phyloP scores from a whole-genome alignment of 495 filamentous ascomycete genomes.

The Tuber borchii region DNA sequence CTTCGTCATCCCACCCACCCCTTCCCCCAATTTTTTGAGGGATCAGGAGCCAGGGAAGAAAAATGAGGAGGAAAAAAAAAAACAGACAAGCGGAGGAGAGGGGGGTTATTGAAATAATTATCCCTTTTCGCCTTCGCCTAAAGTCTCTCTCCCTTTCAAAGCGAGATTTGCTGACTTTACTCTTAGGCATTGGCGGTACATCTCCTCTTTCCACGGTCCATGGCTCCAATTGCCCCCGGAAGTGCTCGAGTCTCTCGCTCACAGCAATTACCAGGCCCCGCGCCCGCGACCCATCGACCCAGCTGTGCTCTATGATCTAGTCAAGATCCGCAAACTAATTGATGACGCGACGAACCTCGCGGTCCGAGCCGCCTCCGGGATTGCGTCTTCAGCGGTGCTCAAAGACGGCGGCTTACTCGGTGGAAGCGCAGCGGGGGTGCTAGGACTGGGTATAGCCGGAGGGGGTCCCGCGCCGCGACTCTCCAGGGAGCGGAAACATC shows the following conservation, averaged over 20 bases:
- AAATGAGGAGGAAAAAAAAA: neutral
- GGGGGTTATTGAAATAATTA: neutral
- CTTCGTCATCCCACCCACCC: neutral
- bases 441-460: conserved; percentile 53
- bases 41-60: neutral
- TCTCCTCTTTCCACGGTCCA: conserved; percentile 74
- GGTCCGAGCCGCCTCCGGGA: conserved; percentile 65
- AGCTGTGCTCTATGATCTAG: conserved; percentile 71
- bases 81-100: neutral
- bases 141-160: conserved; percentile 7
- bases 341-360: conserved; percentile 70
- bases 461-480: conserved; percentile 58
- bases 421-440: conserved; percentile 54
- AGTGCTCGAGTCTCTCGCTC: conserved; percentile 67
- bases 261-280: conserved; percentile 68
- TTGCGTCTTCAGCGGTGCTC: conserved; percentile 52
- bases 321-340: conserved; percentile 69
- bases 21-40: neutral
- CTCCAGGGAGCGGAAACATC: conserved; percentile 63
- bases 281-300: conserved; percentile 71
- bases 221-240: conserved; percentile 83
- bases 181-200: conserved; percentile 70
- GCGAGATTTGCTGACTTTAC: conserved; percentile 20
- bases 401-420: conserved; percentile 48
- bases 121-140: conserved; percentile 7